phyloP scores from a whole-genome alignment of 2,329 filamentous ascomycete genomes.

The Periconia sp. region DNA sequence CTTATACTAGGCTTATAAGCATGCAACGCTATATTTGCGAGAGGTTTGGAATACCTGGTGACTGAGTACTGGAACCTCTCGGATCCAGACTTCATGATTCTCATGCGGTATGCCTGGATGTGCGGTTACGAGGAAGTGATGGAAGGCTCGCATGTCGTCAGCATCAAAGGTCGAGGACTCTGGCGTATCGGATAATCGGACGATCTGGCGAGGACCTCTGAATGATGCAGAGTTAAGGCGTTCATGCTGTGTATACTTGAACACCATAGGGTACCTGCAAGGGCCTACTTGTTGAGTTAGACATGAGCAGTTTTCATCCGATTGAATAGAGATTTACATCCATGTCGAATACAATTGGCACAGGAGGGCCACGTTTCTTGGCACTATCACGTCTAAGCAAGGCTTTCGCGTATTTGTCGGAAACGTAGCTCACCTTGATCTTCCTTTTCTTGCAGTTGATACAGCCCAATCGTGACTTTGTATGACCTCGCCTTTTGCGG shows the following conservation, averaged over 20 bases:
- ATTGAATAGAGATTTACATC: conserved; percentile 10
- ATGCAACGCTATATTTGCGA: background rate
- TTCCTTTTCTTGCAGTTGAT: conserved; percentile 70
- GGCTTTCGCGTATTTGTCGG: background rate
- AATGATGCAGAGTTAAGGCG: conserved; percentile 14
- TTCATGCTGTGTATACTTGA: conserved; percentile 21
- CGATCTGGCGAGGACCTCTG: conserved; percentile 14
- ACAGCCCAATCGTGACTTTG: conserved; percentile 72
- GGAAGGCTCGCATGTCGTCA: conserved; percentile 59
- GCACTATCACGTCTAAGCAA: conserved; percentile 27
- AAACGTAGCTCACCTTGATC: conserved; percentile 63
- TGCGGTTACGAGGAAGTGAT: conserved; percentile 58
- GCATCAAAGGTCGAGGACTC: conserved; percentile 42
- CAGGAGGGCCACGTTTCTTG: conserved; percentile 48
- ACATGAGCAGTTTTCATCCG: background rate
- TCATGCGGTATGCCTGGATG: conserved; percentile 27
- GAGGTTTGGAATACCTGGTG: conserved; percentile 17
- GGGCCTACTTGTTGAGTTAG: conserved; percentile 12
- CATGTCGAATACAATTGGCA: conserved; percentile 44
- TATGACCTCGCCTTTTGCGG: conserved; percentile 54
- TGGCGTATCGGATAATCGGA: conserved; percentile 23
- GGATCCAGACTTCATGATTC: conserved; percentile 20
- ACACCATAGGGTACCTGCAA: conserved; percentile 41
- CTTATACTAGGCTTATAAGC: conserved; percentile 20
- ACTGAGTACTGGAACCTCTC: conserved; percentile 19